phyloP scores from a whole-genome alignment of 768 basidiomycete genomes.

The Multifurca ochricompacta region DNA sequence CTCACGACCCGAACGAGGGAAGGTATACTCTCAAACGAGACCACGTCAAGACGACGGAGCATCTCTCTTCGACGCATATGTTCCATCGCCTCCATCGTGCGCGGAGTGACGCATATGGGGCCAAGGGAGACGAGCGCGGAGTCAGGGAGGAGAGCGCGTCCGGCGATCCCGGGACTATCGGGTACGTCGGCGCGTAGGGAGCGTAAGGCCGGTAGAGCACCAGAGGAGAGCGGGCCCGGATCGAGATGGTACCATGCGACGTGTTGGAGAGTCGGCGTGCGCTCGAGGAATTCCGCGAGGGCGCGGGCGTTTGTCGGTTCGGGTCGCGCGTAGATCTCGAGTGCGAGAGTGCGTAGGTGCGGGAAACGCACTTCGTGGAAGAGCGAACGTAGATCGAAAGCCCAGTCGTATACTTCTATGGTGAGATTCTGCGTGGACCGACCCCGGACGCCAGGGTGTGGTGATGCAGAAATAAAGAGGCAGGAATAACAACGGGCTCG shows the following conservation, averaged over 20 bases:
- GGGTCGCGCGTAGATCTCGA: not conserved
- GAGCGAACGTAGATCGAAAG: not conserved
- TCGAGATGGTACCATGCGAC: not conserved
- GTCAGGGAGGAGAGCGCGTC: not conserved
- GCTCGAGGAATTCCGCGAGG: not conserved
- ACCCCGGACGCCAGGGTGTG: not conserved
- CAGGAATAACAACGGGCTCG: not conserved
- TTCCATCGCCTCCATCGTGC: not conserved
- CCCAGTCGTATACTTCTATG: conserved; percentile 32
- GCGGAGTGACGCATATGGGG: not conserved
- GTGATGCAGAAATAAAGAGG: not conserved
- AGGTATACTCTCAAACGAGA: not conserved
- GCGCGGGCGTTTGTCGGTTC: not conserved
- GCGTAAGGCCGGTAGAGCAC: conserved; percentile 18
- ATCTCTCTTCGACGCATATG: not conserved
- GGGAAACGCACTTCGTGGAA: not conserved
- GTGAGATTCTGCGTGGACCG: not conserved
- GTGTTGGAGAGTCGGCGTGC: not conserved
- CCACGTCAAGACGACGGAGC: not conserved
- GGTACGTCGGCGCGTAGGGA: not conserved
- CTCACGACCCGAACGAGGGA: not conserved
- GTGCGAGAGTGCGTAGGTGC: not conserved
- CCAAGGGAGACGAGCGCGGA: not conserved
- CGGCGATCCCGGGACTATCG: not conserved
- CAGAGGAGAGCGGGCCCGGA: not conserved